Base-by-base conservation (phyloP, 805 yeast species). In the Hemisphaericaspora nanyangensis region DNA sequence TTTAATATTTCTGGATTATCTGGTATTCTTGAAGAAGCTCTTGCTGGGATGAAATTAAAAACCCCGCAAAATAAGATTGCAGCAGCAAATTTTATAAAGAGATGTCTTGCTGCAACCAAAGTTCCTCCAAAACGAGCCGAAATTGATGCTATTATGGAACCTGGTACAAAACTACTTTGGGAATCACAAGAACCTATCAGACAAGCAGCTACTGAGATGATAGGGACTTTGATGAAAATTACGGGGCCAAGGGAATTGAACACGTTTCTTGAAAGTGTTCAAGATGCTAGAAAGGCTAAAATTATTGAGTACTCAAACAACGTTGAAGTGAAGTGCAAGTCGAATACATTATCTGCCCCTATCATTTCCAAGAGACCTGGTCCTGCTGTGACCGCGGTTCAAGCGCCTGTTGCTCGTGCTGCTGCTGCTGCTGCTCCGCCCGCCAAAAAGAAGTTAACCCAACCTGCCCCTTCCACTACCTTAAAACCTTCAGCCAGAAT, bases 101-200 rank as follows among this genome's bases (percentile, higher is more conserved):
- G 85, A 47, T 77, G 90, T 51, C 65, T 91, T 48, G 68, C 72
- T 17, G 62, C 65, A 16, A 70, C 86, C 0, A 52, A 58, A 12
- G 45, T 45, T 0, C 52, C 71, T 0, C 95, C 95, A 5, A 61
- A 62, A 3, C 55, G 65, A 11, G 46, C 60, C 0, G 88, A 85
- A 38, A 54, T 80, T 32, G 84, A 82, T 41, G 54, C 58, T 6
- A 77, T 87, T 1, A 72, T 81, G 63, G 74, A 68, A 1, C 58
- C 66, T 1, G 74, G 80, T 1, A 67, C 76, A 7, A 85, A 82
- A 50, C 66, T 86, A n/a, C 73, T 88, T 30, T 69, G 77, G 29
- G 99, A 93, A 49, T 80, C 95, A 0, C 85, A 83, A 55, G 95
- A 88, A 34, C 85, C 91, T 1, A 82, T 86, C 2, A 77, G 99